Percentiles rank a stretch among this genome's conserved stretches.
Evolutionary conservation across 495 filamentous ascomycete genomes (phyloP).

Genomic region (Penicillium crystallinum): DNA sequence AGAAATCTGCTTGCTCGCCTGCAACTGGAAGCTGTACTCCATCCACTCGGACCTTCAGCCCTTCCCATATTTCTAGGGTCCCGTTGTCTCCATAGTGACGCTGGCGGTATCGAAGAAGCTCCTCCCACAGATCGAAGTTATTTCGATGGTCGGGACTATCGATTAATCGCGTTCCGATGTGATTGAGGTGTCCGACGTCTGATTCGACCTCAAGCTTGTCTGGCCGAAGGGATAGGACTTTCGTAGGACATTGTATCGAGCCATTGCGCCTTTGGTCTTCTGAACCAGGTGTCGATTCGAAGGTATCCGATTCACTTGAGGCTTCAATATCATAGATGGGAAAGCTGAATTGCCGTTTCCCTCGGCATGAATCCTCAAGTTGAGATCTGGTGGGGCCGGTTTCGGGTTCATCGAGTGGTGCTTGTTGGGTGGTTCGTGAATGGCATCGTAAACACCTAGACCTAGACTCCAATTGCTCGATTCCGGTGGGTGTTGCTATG

Average conservation of each 20-base stretch:
- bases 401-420: background rate
- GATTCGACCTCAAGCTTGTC: slow-evolving; percentile 48
- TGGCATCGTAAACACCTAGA: slow-evolving; percentile 31
- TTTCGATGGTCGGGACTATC: slow-evolving; percentile 43
- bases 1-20: slow-evolving; percentile 44
- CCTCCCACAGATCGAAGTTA: slow-evolving; percentile 60
- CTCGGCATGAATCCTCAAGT: background rate
- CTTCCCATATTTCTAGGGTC: slow-evolving; percentile 57
- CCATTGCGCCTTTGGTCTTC: background rate
- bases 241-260: background rate
- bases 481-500: slow-evolving; percentile 32
- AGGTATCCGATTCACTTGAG: background rate
- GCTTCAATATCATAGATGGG: slow-evolving; percentile 28
- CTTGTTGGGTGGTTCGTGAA: slow-evolving; percentile 12
- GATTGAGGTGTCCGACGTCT: slow-evolving; percentile 39
- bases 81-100: slow-evolving; percentile 57
- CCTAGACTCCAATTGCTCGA: slow-evolving; percentile 31
- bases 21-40: slow-evolving; percentile 40
- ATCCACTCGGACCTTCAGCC: slow-evolving; percentile 45
- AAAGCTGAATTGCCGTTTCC: slow-evolving; percentile 24
- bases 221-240: slow-evolving; percentile 21
- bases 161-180: slow-evolving; percentile 44
- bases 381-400: background rate
- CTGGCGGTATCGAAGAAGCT: slow-evolving; percentile 56
- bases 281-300: background rate